phyloP scores from a whole-genome alignment of 306 rosid species.

The Betula pendula region DNA sequence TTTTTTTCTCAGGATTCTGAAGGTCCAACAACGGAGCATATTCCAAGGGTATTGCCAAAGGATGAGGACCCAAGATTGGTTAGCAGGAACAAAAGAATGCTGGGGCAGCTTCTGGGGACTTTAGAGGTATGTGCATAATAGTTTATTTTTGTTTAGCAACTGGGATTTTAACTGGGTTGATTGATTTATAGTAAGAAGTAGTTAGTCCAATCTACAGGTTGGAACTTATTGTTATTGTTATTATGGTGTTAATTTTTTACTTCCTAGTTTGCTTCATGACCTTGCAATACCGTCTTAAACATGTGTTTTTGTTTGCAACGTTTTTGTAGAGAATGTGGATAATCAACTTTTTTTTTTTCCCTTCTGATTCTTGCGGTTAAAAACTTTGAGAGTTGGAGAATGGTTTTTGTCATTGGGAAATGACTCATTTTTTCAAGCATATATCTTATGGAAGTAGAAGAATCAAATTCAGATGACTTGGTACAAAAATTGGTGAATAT shows the following conservation, averaged over 20 bases:
- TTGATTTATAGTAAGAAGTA: background rate
- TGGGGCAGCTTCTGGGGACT: constrained; percentile 95
- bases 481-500: too few species aligned
- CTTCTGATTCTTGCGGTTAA: background rate
- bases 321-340: background rate
- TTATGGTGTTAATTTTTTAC: background rate
- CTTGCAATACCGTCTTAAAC: background rate
- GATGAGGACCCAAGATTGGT: constrained; percentile 91
- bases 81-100: constrained; percentile 89
- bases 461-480: background rate
- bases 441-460: background rate
- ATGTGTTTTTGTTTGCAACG: background rate
- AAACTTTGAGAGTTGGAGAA: background rate
- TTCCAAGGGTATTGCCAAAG: constrained; percentile 85
- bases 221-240: background rate
- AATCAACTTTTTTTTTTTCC: background rate
- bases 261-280: background rate
- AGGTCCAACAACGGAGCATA: constrained; percentile 56
- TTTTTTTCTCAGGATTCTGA: constrained; percentile 59
- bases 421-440: background rate
- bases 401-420: background rate
- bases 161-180: background rate
- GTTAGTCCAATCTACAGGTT: background rate
- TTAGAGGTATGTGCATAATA: constrained; percentile 60
- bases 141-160: constrained; percentile 4